Evolutionary conservation across 441 rosid genomes (phyloP), one percentile per base, ranked within the genome.

Genomic region (Pelargonium fulgidum): DNA sequence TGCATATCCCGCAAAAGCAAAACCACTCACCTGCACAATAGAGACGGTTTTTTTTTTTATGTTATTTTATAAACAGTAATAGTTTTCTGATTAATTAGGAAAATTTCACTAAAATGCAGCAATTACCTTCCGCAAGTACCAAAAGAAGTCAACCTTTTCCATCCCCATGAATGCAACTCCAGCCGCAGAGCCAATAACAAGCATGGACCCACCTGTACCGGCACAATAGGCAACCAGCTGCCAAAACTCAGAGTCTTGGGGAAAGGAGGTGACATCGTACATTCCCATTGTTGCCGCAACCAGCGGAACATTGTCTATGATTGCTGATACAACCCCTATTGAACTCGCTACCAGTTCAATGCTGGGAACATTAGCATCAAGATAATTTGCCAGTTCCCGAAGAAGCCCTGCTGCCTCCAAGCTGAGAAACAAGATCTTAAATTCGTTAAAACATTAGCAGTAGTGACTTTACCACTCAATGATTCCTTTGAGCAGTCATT

Each of bases 261-360:
- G 97, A 65, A 85, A 86, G 0, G 97, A 83, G 74, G 90, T 79
- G 62, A 93, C 86, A 78, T 93, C 96, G 17, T 91, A 93, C 97
- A 91, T 93, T 73, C 97, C 97, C 95, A 93, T 91, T 41, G 97
- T 85, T 36, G 96, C 96, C 61, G 97, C 97, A 80, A 91, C 95
- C 62, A 93, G 79, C 2, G 97, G 97, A 44, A 91, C 96, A 52
- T 91, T 89, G 79, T 93, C 99, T 70, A 93, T 86, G 68, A 93
- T 77, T 64, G 97, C 96, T 11, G 99, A 93, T 65, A 87, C 89
- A 11, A 89, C 85, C 69, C 95, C 96, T 1, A 93, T 76, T 22
- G 95, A 83, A 72, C 93, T 88, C 33, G 97, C 93, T 7, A 89
- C 81, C 11, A 93, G 82, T 81, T 91, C 95, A 8, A 85, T 41